A percentile compares a stretch with the other conserved stretches of the same genome.
These are phyloP conservation scores for Ormosia semicastrata DNA, from an alignment of 306 rosid species.

Conservation along the genomic window DNA sequence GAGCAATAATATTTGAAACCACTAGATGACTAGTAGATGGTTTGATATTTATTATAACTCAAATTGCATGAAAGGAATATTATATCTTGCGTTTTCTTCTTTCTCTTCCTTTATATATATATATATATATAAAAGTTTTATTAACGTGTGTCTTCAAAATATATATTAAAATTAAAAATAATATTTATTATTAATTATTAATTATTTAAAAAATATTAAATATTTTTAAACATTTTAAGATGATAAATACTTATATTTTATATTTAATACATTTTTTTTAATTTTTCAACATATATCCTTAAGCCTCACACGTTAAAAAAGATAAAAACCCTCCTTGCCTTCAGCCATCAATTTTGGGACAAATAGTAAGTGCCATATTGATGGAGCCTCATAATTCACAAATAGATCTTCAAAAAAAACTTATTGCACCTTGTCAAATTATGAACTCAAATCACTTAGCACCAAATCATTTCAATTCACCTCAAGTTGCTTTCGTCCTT, in stretches of 20 bases:
- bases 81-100: background rate
- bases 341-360: slow-evolving; percentile 17
- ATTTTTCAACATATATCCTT: too few relatives aligned
- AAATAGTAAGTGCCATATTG: background rate
- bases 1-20: slow-evolving; percentile 20
- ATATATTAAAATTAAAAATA: too few relatives aligned
- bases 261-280: too few relatives aligned
- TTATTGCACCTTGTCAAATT: slow-evolving; percentile 16
- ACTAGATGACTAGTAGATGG: background rate
- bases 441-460: slow-evolving; percentile 14
- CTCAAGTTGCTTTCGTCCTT: slow-evolving; percentile 27
- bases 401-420: slow-evolving; percentile 2
- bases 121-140: too few relatives aligned
- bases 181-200: too few relatives aligned
- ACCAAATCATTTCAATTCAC: slow-evolving; percentile 27
- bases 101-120: background rate
- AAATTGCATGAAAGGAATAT: slow-evolving; percentile 23
- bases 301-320: too few relatives aligned
- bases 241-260: too few relatives aligned
- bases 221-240: too few relatives aligned
- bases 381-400: slow-evolving; percentile 17
- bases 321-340: too few relatives aligned
- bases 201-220: too few relatives aligned
- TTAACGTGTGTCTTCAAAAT: too few relatives aligned
- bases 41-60: background rate